Percentiles rank a stretch among this genome's conserved stretches.
Evolutionary conservation across 129 eudicot genomes (phyloP).

Genomic region (Centrapalus pauciflorus): DNA sequence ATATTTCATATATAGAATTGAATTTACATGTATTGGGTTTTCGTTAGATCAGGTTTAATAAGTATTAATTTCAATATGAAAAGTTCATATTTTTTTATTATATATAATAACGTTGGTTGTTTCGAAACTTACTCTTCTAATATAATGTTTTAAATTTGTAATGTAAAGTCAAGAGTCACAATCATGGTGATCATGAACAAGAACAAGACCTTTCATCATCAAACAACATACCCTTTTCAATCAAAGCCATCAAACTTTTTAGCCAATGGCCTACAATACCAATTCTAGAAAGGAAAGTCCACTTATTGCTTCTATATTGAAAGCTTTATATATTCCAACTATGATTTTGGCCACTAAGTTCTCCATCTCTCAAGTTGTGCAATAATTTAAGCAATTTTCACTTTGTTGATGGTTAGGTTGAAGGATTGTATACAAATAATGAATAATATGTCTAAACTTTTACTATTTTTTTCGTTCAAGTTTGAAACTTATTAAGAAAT

Average conservation of each 20-base stretch:
- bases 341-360: slow-evolving; percentile 19
- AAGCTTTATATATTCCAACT: slow-evolving; percentile 14
- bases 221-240: slow-evolving; percentile 17
- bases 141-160: not conserved
- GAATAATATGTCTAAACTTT: not conserved
- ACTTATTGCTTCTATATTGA: slow-evolving; percentile 27
- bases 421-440: not conserved
- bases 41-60: too few species aligned
- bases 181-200: slow-evolving; percentile 15
- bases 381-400: slow-evolving; percentile 20
- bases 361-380: slow-evolving; percentile 22
- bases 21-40: too few species aligned
- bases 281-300: slow-evolving; percentile 27
- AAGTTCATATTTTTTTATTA: too few species aligned
- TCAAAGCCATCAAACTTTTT: slow-evolving; percentile 18
- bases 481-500: not conserved
- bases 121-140: too few species aligned
- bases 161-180: slow-evolving; percentile 12
- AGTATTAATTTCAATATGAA: too few species aligned
- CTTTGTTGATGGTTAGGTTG: not conserved
- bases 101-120: too few species aligned
- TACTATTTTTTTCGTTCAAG: not conserved
- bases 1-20: too few species aligned
- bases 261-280: slow-evolving; percentile 32
- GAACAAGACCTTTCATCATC: slow-evolving; percentile 18